Evolutionary conservation across 495 filamentous ascomycete species (phyloP), one percentile per base, ranked within the genome.

Genomic region (Xylaria castorea): DNA sequence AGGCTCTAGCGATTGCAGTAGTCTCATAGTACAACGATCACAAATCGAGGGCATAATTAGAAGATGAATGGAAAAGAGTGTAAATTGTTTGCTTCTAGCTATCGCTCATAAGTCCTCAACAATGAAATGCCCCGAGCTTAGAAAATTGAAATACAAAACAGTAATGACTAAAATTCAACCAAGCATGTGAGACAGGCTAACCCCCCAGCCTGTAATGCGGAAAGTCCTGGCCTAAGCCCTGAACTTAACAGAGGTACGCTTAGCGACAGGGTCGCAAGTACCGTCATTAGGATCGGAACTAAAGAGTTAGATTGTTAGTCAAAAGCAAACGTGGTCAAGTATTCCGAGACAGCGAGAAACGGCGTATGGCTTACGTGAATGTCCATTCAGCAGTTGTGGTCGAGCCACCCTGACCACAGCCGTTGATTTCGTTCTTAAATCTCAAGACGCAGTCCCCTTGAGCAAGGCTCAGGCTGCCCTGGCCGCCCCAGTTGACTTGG

Each of bases 401-500:
- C 16, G 30, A 60, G 32, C 57, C 57, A 9, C 30, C 30, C 27
- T 34, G 57, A 16, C 8, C 57, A 60, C 57, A 34, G 57, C 57
- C 57, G 3, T 60, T 60, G 57, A 60, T 60, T 30, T 60, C 30
- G 7, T 58, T 32, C 27, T 58, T 58, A 27, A 58, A 32, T 32
- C 53, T 27, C 27, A 16, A 11, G 53, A 58, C 53, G 53, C 53
- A 58, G 25, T 58, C 53, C 27, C 30, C 53, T 27, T 58, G 30
- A 58, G 25, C 30, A 32, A 58, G 53, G 25, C 11, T 32, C 30
- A 30, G 53, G 53, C 53, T 16, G 53, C 53, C 53, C 12, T 32
- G 9, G 27, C 53, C 53, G 27, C 53, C 53, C 53, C 53, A 58
- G 53, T 58, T 27, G 27, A 58, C 53, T 58, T 58, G 53, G 53